phyloP scores from a whole-genome alignment of 2,329 filamentous ascomycete species.

The Exophiala alcalophila region DNA sequence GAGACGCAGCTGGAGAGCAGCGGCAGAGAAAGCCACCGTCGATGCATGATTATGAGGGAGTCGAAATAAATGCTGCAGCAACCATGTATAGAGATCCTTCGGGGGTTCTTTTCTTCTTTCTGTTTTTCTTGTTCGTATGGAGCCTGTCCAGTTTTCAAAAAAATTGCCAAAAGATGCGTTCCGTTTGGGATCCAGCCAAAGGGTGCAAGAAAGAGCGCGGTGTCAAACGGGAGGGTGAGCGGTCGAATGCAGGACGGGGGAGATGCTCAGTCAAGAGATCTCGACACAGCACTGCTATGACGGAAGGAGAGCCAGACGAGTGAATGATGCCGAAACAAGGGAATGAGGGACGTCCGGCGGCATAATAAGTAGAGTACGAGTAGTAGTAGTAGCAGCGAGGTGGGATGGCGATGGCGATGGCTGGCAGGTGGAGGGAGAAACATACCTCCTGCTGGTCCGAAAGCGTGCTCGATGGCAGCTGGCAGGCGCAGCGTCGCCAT shows the following conservation, averaged over 20 bases:
- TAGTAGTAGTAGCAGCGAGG: no score
- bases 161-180: constrained; percentile 7
- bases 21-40: constrained; percentile 27
- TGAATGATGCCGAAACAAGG: constrained; percentile 5
- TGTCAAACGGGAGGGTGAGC: constrained; percentile 5
- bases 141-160: constrained; percentile 21
- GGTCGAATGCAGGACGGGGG: constrained; percentile 6
- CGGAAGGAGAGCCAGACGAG: constrained; percentile 1
- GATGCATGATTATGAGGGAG: constrained; percentile 28
- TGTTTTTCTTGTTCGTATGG: no score
- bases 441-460: constrained; percentile 8
- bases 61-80: no score
- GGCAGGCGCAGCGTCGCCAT: constrained; percentile 11
- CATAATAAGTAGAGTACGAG: no score
- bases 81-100: no score
- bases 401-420: background rate
- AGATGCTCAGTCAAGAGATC: constrained; percentile 31
- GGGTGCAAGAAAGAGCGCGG: constrained; percentile 8
- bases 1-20: constrained; percentile 29
- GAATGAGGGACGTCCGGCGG: constrained; percentile 2
- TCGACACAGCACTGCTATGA: constrained; percentile 3
- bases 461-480: no score
- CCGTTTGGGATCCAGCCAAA: constrained; percentile 20
- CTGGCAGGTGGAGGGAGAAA: no score
- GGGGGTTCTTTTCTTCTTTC: no score